Evolutionary conservation across 352 stramenopile species (phyloP), one percentile per base, ranked within the genome.

Genomic region (Globisporangium nunn): DNA sequence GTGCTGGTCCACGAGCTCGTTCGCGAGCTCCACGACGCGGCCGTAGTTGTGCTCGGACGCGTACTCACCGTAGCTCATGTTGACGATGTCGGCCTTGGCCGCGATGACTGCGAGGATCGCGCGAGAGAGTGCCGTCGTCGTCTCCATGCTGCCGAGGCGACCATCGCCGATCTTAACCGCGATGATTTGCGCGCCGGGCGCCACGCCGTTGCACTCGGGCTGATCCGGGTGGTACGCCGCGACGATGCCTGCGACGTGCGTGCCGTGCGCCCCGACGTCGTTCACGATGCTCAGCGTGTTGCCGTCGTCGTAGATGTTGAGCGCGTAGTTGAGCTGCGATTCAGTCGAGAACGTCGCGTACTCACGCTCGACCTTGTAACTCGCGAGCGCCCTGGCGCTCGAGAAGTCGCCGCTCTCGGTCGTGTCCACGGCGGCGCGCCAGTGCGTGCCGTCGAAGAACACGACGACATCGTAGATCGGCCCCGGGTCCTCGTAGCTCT

Each of bases 11-110:
- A 98, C 87, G 14, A 97, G 71, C 45, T 98, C 87, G 43, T 96
- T 81, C 48, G 85, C 82, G 31, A 97, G 62, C 58, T 97, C 77
- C 7, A 95, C 75, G 23, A 98, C 70, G 50, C 93, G 78, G n/a
- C 94, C 91, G 44, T 70, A 74, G 68, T 98, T 86, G 51, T 94
- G 83, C 64, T 96, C 67, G 23, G 69, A 80, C 30, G 81, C 91
- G 43, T 96, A 91, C 72, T 99, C 96, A 29, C 96, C 96, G 68
- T 98, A 99, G 46, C 85, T 97, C 76, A 99, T 95, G 78, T 98
- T 98, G 31, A 99, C 84, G 0, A 98, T 54, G 68, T 99, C 91
- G n/a, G 84, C 91, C 15, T 90, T 88, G 39, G 85, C 66, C 35
- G 86, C 65, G 53, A 95, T 84, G 23, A 96, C 89, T 4, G 95